Conservation (phyloP, 108 stramenopile genomes). For the Nitzschia sp. region DNA sequence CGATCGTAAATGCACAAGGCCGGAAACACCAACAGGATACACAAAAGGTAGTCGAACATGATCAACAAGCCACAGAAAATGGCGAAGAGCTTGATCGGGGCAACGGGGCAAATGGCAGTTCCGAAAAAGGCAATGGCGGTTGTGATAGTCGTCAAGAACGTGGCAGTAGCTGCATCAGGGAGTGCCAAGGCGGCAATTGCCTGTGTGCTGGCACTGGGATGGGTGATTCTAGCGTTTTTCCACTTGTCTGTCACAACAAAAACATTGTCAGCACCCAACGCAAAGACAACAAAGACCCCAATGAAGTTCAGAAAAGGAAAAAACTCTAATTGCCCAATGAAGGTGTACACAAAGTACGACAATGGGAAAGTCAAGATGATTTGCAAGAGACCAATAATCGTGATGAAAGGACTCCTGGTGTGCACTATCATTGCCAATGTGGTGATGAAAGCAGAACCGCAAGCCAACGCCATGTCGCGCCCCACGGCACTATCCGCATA, state of each 20-base stretch:
- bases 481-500: conserved; percentile 29
- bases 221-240: conserved; percentile 47
- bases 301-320: conserved; percentile 72
- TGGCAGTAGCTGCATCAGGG: conserved; percentile 58
- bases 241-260: conserved; percentile 63
- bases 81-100: conserved; percentile 53
- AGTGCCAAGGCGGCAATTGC: conserved; percentile 51
- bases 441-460: conserved; percentile 42
- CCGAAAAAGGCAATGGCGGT: conserved; percentile 64
- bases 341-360: conserved; percentile 57
- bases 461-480: conserved; percentile 48
- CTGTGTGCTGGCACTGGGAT: conserved; percentile 36
- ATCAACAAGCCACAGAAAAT: conserved; percentile 64
- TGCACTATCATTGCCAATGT: conserved; percentile 53
- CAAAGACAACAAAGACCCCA: conserved; percentile 62
- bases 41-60: conserved; percentile 56
- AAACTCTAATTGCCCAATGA: conserved; percentile 49
- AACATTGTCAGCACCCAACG: conserved; percentile 62
- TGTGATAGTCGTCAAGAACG: conserved; percentile 57
- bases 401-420: conserved; percentile 52
- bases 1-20: conserved; percentile 61
- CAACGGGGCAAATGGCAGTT: conserved; percentile 55
- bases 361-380: conserved; percentile 56
- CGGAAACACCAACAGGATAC: conserved; percentile 51
- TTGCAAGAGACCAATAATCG: conserved; percentile 49